Evolutionary conservation across 176 grass and related monocot species (phyloP), one percentile per base, ranked within the genome.

Genomic region (Bromus sterilis): DNA sequence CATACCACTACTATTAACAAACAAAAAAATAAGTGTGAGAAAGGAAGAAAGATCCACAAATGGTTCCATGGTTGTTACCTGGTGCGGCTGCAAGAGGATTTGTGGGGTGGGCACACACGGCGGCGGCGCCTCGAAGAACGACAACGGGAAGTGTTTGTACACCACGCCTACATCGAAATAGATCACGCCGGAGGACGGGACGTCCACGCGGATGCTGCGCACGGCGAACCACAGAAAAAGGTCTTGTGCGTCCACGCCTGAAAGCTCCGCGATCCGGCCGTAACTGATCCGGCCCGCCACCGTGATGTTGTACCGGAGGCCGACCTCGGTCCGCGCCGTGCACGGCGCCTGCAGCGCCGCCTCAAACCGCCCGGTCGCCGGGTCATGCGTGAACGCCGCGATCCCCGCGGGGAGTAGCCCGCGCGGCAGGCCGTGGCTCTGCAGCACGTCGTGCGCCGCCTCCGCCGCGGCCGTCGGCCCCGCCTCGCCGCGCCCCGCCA

Each of bases 221-320:
- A 96, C 90, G 61, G 80, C 86, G 83, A 96, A 96, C 93, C 93
- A 96, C 2, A 96, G 89, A 75, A 96, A 96, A 14, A 96, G 88
- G 56, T 96, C 93, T 80, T 96, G 77, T 4, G 93, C 90, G 37
- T 73, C 43, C 18, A 96, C 58, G 0, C 93, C 93, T 0, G 90
- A 81, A 31, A 96, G 86, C 63, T 43, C 46, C 15, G 76, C 66
- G 87, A 96, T 96, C 80, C 79, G 79, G 7, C 93, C 93, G 58
- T 40, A 26, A n/a, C 49, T 86, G 75, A 96, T 78, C 30, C 75
- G 85, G 20, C 93, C 90, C 1, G 90, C 59, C 0, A 96, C 84
- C 35, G 82, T 89, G 7, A 42, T 49, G 85, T 93, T 96, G 93
- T 93, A 96, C 49, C 89, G 83, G 2, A 96, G 85, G 0, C 67